A percentile compares a stretch with the other conserved stretches of the same genome.
These are phyloP conservation scores for Lodderomyces orthopsilosis DNA, from an alignment of 1,139 yeast species.

Conservation along the genomic window DNA sequence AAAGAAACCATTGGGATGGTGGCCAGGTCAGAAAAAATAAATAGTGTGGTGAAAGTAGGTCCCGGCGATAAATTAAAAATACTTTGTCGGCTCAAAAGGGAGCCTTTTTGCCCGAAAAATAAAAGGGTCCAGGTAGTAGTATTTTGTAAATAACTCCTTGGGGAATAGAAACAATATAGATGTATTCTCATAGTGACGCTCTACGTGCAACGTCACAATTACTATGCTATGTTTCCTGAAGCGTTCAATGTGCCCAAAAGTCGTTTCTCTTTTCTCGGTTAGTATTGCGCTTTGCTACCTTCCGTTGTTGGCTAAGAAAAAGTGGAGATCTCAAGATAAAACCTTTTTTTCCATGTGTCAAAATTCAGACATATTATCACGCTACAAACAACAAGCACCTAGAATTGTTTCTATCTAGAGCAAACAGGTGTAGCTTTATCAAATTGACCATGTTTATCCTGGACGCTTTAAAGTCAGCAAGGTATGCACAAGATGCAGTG, in stretches of 20 bases:
- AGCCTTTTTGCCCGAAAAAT: background rate
- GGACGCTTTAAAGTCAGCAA: constrained; percentile 11
- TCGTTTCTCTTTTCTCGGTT: background rate
- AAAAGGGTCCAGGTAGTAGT: too few species aligned
- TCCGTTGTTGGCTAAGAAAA: background rate
- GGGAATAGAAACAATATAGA: too few species aligned
- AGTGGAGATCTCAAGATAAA: background rate
- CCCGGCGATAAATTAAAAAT: background rate
- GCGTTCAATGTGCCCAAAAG: too few species aligned
- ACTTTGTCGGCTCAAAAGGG: background rate
- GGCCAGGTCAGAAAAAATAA: background rate
- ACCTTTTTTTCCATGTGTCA: background rate
- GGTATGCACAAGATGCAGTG: constrained; percentile 29
- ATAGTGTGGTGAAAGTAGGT: too few species aligned
- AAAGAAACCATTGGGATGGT: background rate
- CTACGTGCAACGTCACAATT: too few species aligned
- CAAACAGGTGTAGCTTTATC: background rate
- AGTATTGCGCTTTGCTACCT: background rate
- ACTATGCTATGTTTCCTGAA: too few species aligned
- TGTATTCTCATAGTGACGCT: too few species aligned
- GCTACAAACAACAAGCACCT: background rate
- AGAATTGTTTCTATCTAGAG: too few species aligned
- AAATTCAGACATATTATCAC: background rate
- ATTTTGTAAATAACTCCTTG: too few species aligned
- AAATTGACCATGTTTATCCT: background rate